phyloP scores from a whole-genome alignment of 129 eudicot species.

The Flaveria sonorensis region DNA sequence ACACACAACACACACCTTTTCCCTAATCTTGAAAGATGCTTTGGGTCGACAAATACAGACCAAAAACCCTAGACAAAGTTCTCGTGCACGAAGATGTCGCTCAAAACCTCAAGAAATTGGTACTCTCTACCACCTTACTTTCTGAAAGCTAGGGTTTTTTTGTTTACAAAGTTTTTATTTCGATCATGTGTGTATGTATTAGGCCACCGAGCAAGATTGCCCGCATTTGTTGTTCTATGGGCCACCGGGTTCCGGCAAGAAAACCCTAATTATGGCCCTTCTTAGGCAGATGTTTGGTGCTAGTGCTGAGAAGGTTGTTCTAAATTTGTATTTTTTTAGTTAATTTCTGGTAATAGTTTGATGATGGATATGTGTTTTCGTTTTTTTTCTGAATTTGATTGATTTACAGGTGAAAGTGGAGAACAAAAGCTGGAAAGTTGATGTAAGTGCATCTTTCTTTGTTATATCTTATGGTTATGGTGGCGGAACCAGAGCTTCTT shows the following conservation, averaged over 20 bases:
- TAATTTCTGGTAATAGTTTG: neutral
- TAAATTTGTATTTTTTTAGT: neutral
- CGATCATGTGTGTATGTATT: conserved; percentile 13
- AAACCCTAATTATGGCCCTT: conserved; percentile 96
- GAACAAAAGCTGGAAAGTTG: conserved; percentile 84
- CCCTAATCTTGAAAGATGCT: conserved; percentile 47
- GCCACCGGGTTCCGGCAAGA: conserved; percentile 93
- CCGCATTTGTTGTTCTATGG: conserved; percentile 93
- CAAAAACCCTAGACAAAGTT: conserved; percentile 92
- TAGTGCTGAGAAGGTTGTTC: conserved; percentile 76
- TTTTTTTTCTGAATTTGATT: conserved; percentile 23
- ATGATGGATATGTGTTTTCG: neutral
- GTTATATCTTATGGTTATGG: neutral
- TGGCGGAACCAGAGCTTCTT: no score
- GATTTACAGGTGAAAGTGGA: conserved; percentile 81
- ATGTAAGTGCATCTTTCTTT: conserved; percentile 51
- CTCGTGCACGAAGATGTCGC: conserved; percentile 78
- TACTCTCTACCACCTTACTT: conserved; percentile 18
- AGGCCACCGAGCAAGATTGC: conserved; percentile 97
- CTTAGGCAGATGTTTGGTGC: conserved; percentile 94
- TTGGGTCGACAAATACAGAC: conserved; percentile 97
- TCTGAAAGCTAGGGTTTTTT: conserved; percentile 25
- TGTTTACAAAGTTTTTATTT: conserved; percentile 17
- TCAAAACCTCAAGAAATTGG: conserved; percentile 89
- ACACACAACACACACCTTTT: neutral